A percentile compares a stretch with the other conserved stretches of the same genome.
Evolutionary conservation across 768 basidiomycete species (phyloP).

Genomic region (Peribolospora kevripleyi): DNA sequence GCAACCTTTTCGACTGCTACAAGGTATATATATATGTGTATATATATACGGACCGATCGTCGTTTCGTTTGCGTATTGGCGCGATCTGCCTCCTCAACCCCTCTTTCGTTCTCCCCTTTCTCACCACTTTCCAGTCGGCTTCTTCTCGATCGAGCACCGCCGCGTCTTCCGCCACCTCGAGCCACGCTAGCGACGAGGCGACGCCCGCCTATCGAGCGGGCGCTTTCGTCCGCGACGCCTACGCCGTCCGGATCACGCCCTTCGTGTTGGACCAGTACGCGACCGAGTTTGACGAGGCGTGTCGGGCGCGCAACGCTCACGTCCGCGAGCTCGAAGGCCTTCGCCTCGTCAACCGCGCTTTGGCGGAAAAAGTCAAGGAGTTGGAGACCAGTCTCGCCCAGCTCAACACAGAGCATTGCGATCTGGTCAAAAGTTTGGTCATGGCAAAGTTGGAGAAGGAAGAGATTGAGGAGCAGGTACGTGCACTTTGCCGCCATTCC

Average conservation of each 20-base stretch:
- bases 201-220: conserved; percentile 25
- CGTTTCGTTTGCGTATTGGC: too few relatives aligned
- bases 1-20: conserved; percentile 57
- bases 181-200: neutral
- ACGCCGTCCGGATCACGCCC: conserved; percentile 64
- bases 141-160: neutral
- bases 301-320: conserved; percentile 57
- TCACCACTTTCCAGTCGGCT: conserved; percentile 14
- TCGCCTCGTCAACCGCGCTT: conserved; percentile 46
- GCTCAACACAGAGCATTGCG: conserved; percentile 47
- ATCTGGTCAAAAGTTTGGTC: conserved; percentile 47
- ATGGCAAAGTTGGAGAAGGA: conserved; percentile 68
- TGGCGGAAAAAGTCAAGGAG: conserved; percentile 54
- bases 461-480: conserved; percentile 80
- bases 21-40: conserved; percentile 20
- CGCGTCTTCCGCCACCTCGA: neutral
- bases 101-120: neutral
- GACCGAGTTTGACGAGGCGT: conserved; percentile 62
- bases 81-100: too few relatives aligned
- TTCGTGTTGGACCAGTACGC: conserved; percentile 84
- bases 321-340: conserved; percentile 60
- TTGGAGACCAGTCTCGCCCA: conserved; percentile 57
- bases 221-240: conserved; percentile 67
- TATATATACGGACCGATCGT: neutral
- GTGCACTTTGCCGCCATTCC: conserved; percentile 68